Percentiles rank a stretch among this genome's conserved stretches.
These are phyloP conservation scores for Garcia nutans DNA, from an alignment of 345 rosid species.

Conservation along the genomic window DNA sequence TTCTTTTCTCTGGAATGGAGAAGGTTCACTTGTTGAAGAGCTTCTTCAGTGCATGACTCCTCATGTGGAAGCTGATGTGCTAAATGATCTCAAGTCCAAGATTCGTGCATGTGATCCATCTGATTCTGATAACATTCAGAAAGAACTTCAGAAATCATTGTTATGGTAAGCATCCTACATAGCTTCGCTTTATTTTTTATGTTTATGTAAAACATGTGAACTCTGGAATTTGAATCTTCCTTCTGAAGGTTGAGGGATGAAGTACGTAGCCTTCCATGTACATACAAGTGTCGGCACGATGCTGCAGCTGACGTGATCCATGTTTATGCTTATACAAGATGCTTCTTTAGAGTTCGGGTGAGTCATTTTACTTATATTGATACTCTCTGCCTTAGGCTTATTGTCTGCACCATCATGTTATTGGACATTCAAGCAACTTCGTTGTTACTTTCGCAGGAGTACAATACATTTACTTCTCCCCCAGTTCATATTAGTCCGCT, in stretches of 20 bases:
- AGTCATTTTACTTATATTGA: slow-evolving; percentile 22
- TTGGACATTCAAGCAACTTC: slow-evolving; percentile 20
- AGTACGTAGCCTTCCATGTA: slow-evolving; percentile 79
- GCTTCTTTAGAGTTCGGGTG: slow-evolving; percentile 77
- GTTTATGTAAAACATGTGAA: slow-evolving; percentile 4
- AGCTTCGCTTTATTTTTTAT: slow-evolving; percentile 8
- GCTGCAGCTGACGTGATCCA: slow-evolving; percentile 99
- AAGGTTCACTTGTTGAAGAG: slow-evolving; percentile 85
- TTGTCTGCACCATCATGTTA: not conserved
- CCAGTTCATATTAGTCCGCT: slow-evolving; percentile 88
- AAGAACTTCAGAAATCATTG: slow-evolving; percentile 78
- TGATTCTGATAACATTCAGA: slow-evolving; percentile 55
- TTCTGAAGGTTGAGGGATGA: slow-evolving; percentile 91
- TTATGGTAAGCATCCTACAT: slow-evolving; percentile 64
- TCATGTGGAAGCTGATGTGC: slow-evolving; percentile 55
- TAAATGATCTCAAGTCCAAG: slow-evolving; percentile 71
- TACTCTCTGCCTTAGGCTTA: not conserved
- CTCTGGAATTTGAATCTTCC: slow-evolving; percentile 13
- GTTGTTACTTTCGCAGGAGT: slow-evolving; percentile 52
- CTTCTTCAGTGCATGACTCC: slow-evolving; percentile 80
- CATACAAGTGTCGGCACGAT: slow-evolving; percentile 90
- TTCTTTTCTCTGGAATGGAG: slow-evolving; percentile 81
- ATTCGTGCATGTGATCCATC: slow-evolving; percentile 71
- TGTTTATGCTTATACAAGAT: slow-evolving; percentile 83
- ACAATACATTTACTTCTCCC: slow-evolving; percentile 71